phyloP scores from a whole-genome alignment of 352 stramenopile species.

The Phytophthora megakarya region DNA sequence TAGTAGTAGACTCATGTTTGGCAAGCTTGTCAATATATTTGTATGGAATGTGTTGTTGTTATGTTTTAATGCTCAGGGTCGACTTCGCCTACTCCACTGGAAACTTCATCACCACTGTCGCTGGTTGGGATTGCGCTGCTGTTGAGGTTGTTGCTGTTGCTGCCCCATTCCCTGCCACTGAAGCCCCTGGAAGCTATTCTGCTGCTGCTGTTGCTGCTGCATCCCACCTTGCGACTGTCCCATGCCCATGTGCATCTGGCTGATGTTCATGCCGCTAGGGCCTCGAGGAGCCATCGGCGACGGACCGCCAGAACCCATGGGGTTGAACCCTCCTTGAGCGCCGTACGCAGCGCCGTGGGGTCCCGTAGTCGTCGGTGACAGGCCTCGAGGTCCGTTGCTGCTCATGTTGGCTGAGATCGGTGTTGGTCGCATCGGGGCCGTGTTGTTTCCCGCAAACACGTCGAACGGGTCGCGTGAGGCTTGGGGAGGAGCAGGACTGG shows the following conservation, averaged over 20 bases:
- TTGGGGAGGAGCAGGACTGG: conserved; percentile 27
- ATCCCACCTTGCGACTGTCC: conserved; percentile 43
- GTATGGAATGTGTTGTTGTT: not conserved
- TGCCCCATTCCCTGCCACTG: conserved; percentile 86
- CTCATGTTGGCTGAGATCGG: conserved; percentile 37
- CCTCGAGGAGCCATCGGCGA: conserved; percentile 52
- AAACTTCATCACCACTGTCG: conserved; percentile 51
- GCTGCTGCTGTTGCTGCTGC: conserved; percentile 51
- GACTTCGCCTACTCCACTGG: conserved; percentile 2
- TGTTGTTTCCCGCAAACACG: conserved; percentile 55
- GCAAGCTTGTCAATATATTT: conserved; percentile 25
- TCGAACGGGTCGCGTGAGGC: conserved; percentile 73
- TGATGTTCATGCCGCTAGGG: conserved; percentile 77
- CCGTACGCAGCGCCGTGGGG: conserved; percentile 32
- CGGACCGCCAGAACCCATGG: conserved; percentile 42
- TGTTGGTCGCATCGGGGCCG: conserved; percentile 40
- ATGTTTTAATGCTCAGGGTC: conserved; percentile 4
- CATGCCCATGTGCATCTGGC: conserved; percentile 85
- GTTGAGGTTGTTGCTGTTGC: conserved; percentile 55
- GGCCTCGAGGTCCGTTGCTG: conserved; percentile 37
- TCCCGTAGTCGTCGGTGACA: conserved; percentile 35
- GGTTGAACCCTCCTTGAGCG: conserved; percentile 46
- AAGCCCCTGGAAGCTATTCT: conserved; percentile 84
- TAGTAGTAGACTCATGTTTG: not conserved
- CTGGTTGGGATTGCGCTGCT: conserved; percentile 64